Evolutionary conservation across 495 filamentous ascomycete species (phyloP), one percentile per base, ranked within the genome.

Genomic region (Annulohypoxylon maeteangense): DNA sequence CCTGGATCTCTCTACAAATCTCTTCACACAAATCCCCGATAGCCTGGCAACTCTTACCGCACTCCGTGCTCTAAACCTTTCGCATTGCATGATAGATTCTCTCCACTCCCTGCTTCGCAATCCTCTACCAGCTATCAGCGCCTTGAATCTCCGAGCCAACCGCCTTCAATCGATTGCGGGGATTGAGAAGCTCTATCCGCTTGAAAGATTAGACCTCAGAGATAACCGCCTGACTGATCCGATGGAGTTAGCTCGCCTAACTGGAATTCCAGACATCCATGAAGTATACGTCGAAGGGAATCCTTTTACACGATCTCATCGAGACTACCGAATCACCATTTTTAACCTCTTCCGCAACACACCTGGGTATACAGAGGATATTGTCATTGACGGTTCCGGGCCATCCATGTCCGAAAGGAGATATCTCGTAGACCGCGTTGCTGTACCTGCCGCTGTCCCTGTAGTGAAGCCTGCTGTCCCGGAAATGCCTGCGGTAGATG

Each of bases 311-410:
- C 93, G 91, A 63, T 95, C 93, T 10, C 94, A 97, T 74, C 86
- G 90, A 57, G 89, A 87, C 67, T 96, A 97, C 76, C 88, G 95
- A 29, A 84, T 96, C 67, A 90, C 88, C 23, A 97, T 99, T 71
- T 97, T 99, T 87, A 98, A 98, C 74, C 86, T 97, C 0, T 99
- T 99, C 84, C 91, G 95, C 64, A 88, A 87, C n/a, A 93, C 93
- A 0, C 93, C 95, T 2, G 95, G 95, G 8, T 95, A 94, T 74
- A 87, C 89, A 0, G 92, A 97, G 71, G 96, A 99, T 78, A 90
- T 98, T 65, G 86, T 92, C 42, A 93, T 99, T 71, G 96, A 99
- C 76, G 87, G 89, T 1, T 89, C 89, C 23, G 90, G 90, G 3
- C 95, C 95, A 3, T 89, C 86, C 18, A 93, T 92, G 73, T 88